Conservation (phyloP, 805 yeast species). For the Phaffomyces antillensis region DNA sequence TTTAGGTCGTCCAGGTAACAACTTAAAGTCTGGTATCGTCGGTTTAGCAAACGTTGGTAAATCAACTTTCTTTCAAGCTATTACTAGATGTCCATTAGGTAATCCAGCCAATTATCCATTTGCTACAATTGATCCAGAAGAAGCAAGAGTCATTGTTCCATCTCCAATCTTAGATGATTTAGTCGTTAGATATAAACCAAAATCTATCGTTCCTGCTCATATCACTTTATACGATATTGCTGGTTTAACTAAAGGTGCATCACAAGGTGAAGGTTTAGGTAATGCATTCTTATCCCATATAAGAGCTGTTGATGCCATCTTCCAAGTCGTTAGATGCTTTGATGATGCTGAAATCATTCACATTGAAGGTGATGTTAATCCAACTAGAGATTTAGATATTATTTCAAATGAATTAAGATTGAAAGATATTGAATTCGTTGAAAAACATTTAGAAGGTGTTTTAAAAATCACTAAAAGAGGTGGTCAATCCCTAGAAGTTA, state of each 20-base stretch:
- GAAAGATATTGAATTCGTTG: conserved; percentile 93
- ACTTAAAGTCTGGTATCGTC: conserved; percentile 79
- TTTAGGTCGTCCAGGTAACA: conserved; percentile 79
- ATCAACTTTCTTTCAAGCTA: conserved; percentile 95
- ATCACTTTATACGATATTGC: conserved; percentile 96
- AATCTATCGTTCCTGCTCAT: conserved; percentile 83
- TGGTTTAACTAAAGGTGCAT: conserved; percentile 95
- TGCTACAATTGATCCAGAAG: conserved; percentile 98
- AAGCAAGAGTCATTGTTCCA: conserved; percentile 92
- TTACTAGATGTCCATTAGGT: conserved; percentile 87
- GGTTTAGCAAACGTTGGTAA: conserved; percentile 95
- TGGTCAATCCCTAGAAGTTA: conserved; percentile 83
- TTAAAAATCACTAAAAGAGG: conserved; percentile 81
- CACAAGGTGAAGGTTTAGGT: conserved; percentile 96
- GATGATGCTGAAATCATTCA: conserved; percentile 98
- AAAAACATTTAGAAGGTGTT: conserved; percentile 70
- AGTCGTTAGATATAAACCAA: conserved; percentile 69
- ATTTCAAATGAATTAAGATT: conserved; percentile 87
- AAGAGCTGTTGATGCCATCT: conserved; percentile 95
- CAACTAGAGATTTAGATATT: conserved; percentile 89
- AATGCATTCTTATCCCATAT: conserved; percentile 95
- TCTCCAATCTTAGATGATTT: conserved; percentile 80
- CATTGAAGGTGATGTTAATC: conserved; percentile 94
- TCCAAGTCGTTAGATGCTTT: conserved; percentile 95
- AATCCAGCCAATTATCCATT: conserved; percentile 97